Conservation (phyloP, 169 alveolate species). For the Amoebophrya sp. region DNA sequence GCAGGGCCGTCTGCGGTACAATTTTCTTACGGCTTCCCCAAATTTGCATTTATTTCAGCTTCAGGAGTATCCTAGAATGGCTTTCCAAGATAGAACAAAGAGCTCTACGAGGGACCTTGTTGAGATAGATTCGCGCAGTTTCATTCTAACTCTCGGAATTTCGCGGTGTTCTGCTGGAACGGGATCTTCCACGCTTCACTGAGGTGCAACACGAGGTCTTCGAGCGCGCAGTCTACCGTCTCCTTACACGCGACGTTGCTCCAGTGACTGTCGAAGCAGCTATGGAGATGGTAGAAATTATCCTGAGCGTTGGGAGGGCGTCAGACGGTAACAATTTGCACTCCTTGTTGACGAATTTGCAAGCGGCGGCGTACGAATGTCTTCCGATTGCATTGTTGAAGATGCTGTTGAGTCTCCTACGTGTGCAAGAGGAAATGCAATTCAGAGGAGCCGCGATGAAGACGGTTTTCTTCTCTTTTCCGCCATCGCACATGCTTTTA, state of each 20-base stretch:
- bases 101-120: no score
- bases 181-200: not conserved
- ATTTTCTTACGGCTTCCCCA: no score
- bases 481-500: not conserved
- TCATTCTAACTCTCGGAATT: not conserved
- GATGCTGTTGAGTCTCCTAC: not conserved
- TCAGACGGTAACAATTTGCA: not conserved
- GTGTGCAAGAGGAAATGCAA: not conserved
- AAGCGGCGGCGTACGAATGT: not conserved
- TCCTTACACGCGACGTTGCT: not conserved
- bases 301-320: not conserved
- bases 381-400: not conserved
- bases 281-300: not conserved
- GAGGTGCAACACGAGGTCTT: not conserved
- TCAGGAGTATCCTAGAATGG: no score
- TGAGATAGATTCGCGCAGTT: no score
- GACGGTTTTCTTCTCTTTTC: not conserved
- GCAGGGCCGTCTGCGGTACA: no score
- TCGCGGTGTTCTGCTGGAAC: not conserved
- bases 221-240: not conserved
- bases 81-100: no score
- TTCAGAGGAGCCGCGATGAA: not conserved
- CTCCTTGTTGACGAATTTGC: not conserved
- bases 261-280: not conserved
- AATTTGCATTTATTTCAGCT: no score